phyloP scores from a whole-genome alignment of 257 asterid genomes.

The Plantago major region DNA sequence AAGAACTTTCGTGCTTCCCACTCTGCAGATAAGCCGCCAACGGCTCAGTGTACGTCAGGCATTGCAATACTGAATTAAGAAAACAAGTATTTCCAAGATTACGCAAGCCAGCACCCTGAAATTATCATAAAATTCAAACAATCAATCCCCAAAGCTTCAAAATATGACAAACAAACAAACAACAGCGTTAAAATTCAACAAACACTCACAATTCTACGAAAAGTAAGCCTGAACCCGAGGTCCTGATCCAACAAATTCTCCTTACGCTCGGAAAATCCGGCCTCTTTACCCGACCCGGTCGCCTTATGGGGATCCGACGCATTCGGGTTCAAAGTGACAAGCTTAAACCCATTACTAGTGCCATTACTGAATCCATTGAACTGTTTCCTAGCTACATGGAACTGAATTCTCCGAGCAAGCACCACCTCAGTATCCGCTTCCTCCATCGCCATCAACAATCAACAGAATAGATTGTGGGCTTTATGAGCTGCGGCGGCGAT shows the following conservation, averaged over 20 bases:
- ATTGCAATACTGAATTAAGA: slow-evolving; percentile 89
- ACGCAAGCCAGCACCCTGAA: slow-evolving; percentile 97
- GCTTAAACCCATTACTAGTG: slow-evolving; percentile 61
- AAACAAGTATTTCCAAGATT: slow-evolving; percentile 97
- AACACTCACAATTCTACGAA: slow-evolving; percentile 81
- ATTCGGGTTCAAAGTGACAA: slow-evolving; percentile 69
- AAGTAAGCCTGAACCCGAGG: slow-evolving; percentile 59
- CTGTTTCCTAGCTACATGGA: slow-evolving; percentile 58
- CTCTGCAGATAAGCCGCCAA: slow-evolving; percentile 96
- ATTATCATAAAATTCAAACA: slow-evolving; percentile 8
- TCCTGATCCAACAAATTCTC: slow-evolving; percentile 71
- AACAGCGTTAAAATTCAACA: background rate
- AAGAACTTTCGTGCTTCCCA: slow-evolving; percentile 87
- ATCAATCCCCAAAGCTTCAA: background rate
- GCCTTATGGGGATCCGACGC: slow-evolving; percentile 24
- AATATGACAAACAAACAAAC: background rate
- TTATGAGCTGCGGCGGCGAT: too few species aligned
- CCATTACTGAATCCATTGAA: slow-evolving; percentile 53
- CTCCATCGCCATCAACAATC: background rate
- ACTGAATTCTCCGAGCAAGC: slow-evolving; percentile 68
- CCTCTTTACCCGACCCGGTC: slow-evolving; percentile 23
- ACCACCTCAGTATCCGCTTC: slow-evolving; percentile 5
- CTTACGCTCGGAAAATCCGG: slow-evolving; percentile 30
- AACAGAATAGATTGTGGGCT: too few species aligned
- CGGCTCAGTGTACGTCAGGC: slow-evolving; percentile 95